phyloP scores from a whole-genome alignment of 768 basidiomycete species.

The Boletus reticulatus region DNA sequence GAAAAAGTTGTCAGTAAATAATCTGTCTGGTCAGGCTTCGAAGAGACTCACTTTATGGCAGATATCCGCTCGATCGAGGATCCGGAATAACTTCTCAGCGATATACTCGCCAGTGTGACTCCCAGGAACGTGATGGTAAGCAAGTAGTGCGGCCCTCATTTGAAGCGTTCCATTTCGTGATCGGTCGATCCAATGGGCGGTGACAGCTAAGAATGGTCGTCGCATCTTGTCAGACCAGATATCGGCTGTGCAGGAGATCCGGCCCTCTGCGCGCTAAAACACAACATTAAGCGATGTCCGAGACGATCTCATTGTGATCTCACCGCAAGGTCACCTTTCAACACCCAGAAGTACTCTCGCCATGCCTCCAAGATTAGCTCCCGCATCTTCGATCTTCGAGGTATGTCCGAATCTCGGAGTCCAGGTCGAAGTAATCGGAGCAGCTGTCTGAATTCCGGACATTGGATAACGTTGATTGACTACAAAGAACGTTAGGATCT shows the following conservation, averaged over 20 bases:
- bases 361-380: constrained; percentile 23
- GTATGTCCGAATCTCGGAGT: constrained; percentile 24
- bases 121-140: constrained; percentile 13
- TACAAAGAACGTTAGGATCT: not conserved
- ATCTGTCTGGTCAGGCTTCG: not conserved
- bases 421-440: constrained; percentile 21
- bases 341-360: constrained; percentile 7
- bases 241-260: no score
- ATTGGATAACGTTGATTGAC: constrained; percentile 8
- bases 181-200: constrained; percentile 6
- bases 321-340: constrained; percentile 23
- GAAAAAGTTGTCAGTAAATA: not conserved
- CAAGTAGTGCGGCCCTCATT: constrained; percentile 2
- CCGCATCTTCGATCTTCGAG: constrained; percentile 19
- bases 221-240: no score
- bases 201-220: constrained; percentile 3
- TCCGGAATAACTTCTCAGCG: not conserved
- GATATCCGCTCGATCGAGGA: not conserved
- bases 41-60: not conserved
- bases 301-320: not conserved
- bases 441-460: constrained; percentile 24
- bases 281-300: no score
- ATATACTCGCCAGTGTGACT: constrained; percentile 15
- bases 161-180: not conserved
- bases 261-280: no score